Percentiles rank a stretch among this genome's conserved stretches.
Evolutionary conservation across 306 rosid species (phyloP).

Genomic region (Vigna trinervia): DNA sequence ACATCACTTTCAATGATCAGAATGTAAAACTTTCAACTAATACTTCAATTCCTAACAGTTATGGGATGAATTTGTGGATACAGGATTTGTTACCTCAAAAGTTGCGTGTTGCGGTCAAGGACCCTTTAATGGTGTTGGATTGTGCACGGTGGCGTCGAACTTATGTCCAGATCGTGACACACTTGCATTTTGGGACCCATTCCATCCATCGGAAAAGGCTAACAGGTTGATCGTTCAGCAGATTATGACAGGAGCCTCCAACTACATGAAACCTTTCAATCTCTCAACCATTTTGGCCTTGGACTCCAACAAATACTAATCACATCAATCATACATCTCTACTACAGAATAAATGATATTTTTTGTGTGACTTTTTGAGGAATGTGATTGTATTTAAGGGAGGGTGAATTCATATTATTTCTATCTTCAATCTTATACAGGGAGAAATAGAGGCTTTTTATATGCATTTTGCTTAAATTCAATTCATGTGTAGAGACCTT

Average conservation of each 20-base stretch:
- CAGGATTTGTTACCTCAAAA: conserved; percentile 61
- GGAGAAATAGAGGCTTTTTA: not conserved
- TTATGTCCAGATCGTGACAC: conserved; percentile 60
- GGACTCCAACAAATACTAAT: conserved; percentile 39
- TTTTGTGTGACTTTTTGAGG: not conserved
- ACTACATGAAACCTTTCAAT: conserved; percentile 62
- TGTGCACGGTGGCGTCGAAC: conserved; percentile 57
- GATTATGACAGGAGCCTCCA: conserved; percentile 49
- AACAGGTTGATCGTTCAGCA: conserved; percentile 51
- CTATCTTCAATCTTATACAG: not conserved
- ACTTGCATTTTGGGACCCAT: conserved; percentile 66
- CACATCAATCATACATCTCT: not conserved
- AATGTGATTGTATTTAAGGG: not conserved
- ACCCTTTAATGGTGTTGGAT: conserved; percentile 65
- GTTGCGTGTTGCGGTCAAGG: conserved; percentile 77
- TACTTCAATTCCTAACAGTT: too few species aligned
- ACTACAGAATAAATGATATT: not conserved
- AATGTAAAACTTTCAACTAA: too few species aligned
- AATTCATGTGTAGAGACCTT: too few species aligned
- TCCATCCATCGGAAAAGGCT: conserved; percentile 68
- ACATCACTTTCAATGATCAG: too few species aligned
- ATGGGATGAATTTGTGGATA: not conserved
- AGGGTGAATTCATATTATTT: not conserved
- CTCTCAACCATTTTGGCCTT: conserved; percentile 60
- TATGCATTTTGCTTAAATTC: not conserved